Evolutionary conservation across 805 yeast genomes (phyloP).

Genomic region (Pichia cabralensis): DNA sequence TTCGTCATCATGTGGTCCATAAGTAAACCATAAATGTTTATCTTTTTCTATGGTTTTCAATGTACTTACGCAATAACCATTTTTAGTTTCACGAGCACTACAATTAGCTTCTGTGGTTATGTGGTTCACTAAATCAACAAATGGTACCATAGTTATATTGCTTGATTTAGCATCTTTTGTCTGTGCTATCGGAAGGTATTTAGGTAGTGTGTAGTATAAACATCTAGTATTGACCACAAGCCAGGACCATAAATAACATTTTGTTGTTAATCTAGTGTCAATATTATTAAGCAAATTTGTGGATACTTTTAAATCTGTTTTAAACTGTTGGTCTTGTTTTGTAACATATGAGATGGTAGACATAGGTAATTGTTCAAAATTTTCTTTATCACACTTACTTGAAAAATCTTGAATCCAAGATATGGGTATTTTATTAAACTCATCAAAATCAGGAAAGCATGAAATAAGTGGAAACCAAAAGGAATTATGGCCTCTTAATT

Average conservation of each 20-base stretch:
- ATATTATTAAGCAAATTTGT: neutral
- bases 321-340: constrained; percentile 34
- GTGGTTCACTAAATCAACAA: constrained; percentile 83
- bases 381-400: neutral
- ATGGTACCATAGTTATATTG: constrained; percentile 86
- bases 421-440: constrained; percentile 50
- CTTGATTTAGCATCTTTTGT: constrained; percentile 29
- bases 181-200: constrained; percentile 27
- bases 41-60: constrained; percentile 21
- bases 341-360: constrained; percentile 31
- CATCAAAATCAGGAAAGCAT: constrained; percentile 48
- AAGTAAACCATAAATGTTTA: constrained; percentile 62
- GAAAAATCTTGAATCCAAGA: constrained; percentile 34
- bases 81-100: constrained; percentile 32
- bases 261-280: constrained; percentile 11
- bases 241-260: constrained; percentile 61
- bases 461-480: constrained; percentile 65
- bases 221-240: constrained; percentile 87
- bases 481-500: constrained; percentile 28
- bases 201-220: constrained; percentile 60
- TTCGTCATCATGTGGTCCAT: constrained; percentile 85
- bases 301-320: constrained; percentile 32
- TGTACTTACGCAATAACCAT: constrained; percentile 46
- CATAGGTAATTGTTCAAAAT: constrained; percentile 34
- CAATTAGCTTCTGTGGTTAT: constrained; percentile 38